Conservation (phyloP, 768 basidiomycete genomes). For the Lanmaoa rubissima region DNA sequence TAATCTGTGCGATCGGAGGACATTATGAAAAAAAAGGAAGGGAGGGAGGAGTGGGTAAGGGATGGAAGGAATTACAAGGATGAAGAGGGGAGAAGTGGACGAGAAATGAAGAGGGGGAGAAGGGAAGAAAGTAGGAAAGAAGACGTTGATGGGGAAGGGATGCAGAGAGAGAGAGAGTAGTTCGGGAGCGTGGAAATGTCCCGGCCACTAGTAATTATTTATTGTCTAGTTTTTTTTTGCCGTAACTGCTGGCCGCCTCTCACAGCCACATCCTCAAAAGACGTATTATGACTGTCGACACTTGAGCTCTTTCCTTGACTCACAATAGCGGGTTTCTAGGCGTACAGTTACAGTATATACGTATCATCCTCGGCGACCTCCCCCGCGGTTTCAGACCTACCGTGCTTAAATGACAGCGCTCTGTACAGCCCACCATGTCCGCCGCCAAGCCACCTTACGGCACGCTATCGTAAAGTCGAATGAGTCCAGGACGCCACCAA, state of each 20-base stretch:
- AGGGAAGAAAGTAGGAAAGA: conserved; percentile 31
- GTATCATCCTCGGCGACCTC: too few species aligned
- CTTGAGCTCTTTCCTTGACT: background rate
- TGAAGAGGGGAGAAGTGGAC: conserved; percentile 16
- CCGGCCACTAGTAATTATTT: conserved; percentile 22
- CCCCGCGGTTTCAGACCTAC: background rate
- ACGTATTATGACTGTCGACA: background rate
- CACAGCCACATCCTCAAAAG: conserved; percentile 9
- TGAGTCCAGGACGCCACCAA: background rate
- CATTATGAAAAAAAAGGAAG: conserved; percentile 33
- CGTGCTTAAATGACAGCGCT: background rate
- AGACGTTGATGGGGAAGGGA: conserved; percentile 22
- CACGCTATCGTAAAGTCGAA: background rate
- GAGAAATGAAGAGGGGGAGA: conserved; percentile 33
- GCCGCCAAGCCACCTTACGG: background rate
- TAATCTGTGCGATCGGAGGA: conserved; percentile 38
- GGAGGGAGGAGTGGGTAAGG: conserved; percentile 5
- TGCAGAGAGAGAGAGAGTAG: conserved; percentile 15
- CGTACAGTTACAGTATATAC: background rate
- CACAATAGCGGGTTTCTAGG: background rate
- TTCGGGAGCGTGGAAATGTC: conserved; percentile 32
- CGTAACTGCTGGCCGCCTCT: conserved; percentile 21
- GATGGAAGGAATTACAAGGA: conserved; percentile 25
- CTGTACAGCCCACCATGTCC: background rate
- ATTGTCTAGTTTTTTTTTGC: conserved; percentile 17